Evolutionary conservation across 306 rosid genomes (phyloP), one percentile per base, ranked within the genome.

Genomic region (Oemleria cerasiformis): DNA sequence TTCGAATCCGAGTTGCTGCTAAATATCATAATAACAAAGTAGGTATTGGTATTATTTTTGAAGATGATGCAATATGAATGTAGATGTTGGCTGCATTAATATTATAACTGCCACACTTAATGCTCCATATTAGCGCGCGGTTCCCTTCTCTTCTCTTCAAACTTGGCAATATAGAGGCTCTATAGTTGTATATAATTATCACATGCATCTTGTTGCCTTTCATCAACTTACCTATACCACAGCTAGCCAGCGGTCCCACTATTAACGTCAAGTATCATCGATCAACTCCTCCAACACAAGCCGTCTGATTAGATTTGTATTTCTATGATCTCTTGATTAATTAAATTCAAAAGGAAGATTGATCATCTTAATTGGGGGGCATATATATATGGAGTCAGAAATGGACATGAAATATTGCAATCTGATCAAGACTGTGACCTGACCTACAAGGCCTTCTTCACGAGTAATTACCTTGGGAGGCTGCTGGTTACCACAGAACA

Each of bases 401-500:
- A 8, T 38, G 61, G 34, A 50, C 72, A 19, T 53, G n/a, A 65
- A 13, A 13, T 49, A 7, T 50, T 67, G 39, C 60, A 38, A 50
- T 50, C 73, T 15, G 36, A 30, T 30, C n/a, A 20, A 53, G 50
- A 53, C 47, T 60, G 48, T 56, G 39, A 68, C 20, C 63, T 68
- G 17, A 20, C 50, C 44, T 19, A 11, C 23, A 1, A 19, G 67
- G 76, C 25, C 63, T 48, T 25, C 61, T 44, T 30, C 36, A 25
- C 1, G 30, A 25, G 30, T 25, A 2, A 25, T 25, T 2, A 25
- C 30, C 21, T 48, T 14, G 65, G 65, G 56, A 56, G 71, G 63
- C 14, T 40, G 67, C 67, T 76, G 75, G 72, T 38, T 72, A 71
- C 83, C 85, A 83, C 86, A 71, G 48, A 81, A 81, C 77, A 78